These are phyloP conservation scores for Fraxinus quadrangulata DNA, from an alignment of 257 asterid species.

Conservation along the genomic window DNA sequence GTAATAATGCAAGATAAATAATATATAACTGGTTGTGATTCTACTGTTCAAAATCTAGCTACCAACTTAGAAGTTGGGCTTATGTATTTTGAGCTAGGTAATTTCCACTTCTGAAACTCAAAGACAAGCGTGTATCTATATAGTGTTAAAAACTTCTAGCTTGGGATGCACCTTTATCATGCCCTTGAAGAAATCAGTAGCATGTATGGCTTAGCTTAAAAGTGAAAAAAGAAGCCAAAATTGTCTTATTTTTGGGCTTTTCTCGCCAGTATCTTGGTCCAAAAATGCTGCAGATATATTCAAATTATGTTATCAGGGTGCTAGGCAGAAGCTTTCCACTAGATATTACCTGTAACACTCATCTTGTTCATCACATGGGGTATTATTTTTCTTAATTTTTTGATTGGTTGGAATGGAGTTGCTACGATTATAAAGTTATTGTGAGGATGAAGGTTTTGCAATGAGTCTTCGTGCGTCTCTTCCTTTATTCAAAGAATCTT, in stretches of 20 bases:
- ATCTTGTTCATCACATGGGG: background rate
- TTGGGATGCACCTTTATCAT: background rate
- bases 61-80: background rate
- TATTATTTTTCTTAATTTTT: background rate
- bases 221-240: background rate
- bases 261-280: too few species aligned
- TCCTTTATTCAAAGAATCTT: background rate
- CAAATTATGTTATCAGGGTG: background rate
- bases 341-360: background rate
- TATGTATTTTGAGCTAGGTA: background rate
- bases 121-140: background rate
- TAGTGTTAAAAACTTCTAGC: background rate
- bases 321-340: background rate
- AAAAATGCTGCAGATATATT: background rate
- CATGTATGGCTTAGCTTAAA: background rate
- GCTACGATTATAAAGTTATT: background rate
- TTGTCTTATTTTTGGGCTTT: background rate
- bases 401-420: background rate
- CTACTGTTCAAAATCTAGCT: background rate
- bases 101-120: background rate
- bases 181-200: background rate
- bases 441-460: background rate
- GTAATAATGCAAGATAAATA: conserved; percentile 1
- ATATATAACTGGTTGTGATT: conserved; percentile 6
- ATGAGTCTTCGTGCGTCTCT: background rate